These are phyloP conservation scores for Cladophialophora bantiana DNA, from an alignment of 2,329 filamentous ascomycete genomes.

Conservation along the genomic window DNA sequence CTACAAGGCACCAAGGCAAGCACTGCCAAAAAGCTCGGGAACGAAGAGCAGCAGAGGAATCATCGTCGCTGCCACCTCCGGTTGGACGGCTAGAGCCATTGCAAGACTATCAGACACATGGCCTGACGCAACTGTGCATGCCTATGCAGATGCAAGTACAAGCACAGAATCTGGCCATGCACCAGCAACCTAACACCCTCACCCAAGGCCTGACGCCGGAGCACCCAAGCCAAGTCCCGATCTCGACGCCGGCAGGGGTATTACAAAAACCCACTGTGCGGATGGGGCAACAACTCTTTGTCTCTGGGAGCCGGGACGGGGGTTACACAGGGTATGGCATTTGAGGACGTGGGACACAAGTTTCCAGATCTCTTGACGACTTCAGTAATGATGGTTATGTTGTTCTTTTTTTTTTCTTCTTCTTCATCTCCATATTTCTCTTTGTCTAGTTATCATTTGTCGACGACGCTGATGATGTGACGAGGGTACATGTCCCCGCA, in stretches of 20 bases:
- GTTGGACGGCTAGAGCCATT: not conserved
- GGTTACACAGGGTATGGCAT: not conserved
- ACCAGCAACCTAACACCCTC: not conserved
- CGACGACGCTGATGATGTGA: too few relatives aligned
- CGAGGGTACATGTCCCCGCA: too few relatives aligned
- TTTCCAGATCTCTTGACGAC: too few relatives aligned
- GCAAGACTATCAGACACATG: not conserved
- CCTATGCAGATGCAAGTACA: not conserved
- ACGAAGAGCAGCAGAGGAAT: not conserved
- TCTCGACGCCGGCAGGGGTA: not conserved
- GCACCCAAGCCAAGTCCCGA: not conserved
- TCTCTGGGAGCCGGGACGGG: not conserved
- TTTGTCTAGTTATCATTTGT: too few relatives aligned
- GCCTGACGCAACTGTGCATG: not conserved
- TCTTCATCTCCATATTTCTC: too few relatives aligned
- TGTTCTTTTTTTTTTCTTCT: too few relatives aligned
- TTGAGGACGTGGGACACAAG: not conserved
- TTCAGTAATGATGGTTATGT: too few relatives aligned
- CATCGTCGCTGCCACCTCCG: not conserved
- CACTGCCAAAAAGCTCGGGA: conserved; percentile 9
- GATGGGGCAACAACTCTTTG: not conserved
- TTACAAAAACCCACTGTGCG: not conserved
- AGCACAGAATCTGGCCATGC: not conserved
- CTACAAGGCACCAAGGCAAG: conserved; percentile 2
- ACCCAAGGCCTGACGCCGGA: not conserved